Percentiles rank a stretch among this genome's conserved stretches.
Evolutionary conservation across 139 green algal genomes (phyloP).

Genomic region (Closterium sp.): DNA sequence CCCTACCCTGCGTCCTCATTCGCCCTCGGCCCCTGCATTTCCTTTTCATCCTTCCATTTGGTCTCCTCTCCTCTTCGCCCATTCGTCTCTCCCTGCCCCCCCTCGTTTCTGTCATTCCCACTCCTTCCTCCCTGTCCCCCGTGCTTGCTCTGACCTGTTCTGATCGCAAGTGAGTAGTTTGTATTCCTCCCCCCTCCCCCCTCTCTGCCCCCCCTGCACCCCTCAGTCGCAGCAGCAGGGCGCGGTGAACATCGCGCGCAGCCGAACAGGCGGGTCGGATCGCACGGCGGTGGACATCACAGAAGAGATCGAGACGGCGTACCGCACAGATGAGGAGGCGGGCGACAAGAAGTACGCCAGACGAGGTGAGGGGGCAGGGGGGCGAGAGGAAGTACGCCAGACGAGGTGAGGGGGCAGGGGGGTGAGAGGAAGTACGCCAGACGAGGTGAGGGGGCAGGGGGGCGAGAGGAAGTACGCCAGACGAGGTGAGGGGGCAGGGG

Average conservation of each 20-base stretch:
- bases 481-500: neutral
- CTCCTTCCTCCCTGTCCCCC: too few species aligned
- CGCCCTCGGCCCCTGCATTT: too few species aligned
- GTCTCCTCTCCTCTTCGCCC: too few species aligned
- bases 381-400: neutral
- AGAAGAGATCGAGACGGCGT: neutral
- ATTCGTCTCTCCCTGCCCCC: neutral
- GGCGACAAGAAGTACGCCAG: neutral
- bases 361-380: neutral
- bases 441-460: neutral
- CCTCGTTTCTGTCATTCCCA: neutral
- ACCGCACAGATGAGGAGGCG: slow-evolving; percentile 3
- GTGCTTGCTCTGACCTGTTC: too few species aligned
- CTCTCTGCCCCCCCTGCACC: neutral
- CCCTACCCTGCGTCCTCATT: too few species aligned
- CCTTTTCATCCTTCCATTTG: too few species aligned
- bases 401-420: neutral
- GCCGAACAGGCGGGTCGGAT: neutral
- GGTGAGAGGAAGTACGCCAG: neutral
- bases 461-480: neutral
- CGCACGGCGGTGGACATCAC: neutral
- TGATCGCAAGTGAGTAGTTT: neutral
- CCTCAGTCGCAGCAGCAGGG: neutral
- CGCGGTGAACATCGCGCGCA: neutral
- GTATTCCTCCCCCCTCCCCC: neutral